Base-by-base conservation (phyloP, 1,284 basidiomycete genomes). In the Rhodotorula sp. region DNA sequence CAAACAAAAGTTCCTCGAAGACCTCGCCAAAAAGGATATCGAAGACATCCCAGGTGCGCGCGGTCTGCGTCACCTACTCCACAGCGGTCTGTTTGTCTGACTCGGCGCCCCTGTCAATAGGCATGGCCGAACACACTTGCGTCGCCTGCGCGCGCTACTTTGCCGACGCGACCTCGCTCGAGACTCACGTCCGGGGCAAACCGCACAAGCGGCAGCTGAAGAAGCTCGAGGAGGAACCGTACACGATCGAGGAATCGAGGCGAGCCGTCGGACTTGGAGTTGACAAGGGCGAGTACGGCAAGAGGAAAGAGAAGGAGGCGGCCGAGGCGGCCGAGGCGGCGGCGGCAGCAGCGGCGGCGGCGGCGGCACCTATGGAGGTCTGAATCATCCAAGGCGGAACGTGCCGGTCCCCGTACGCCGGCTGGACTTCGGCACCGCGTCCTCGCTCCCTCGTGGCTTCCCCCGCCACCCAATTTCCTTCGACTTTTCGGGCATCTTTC, bases 81-180 rank as follows among this genome's bases (percentile, higher is more conserved):
- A 49, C 7, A 6, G n/a, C 8, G 22, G 24, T 22, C 45, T 8
- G 14, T 24, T 10, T 14, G 12, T 2, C 24, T 2, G 0, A 53
- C n/a, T 3, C 6, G 6, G 44, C 42, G 57, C 60, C 51, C 22
- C 22, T 2, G 3, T 22, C 2, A 14, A 15, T 49, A 75, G 74
- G 74, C 8, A 65, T 75, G 64, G 74, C 72, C 4, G 60, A 74
- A 42, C 66, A 68, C 68, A 48, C 53, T 30, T 75, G 74, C 54
- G 51, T 75, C 61, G 46, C 74, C 56, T 75, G 74, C 65, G 64
- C 70, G 8, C 62, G 74, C 30, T 74, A 74, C 66, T 75, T 75
- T 42, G 72, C 72, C 65, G 72, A 71, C 51, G 63, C 60, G 18
- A 46, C 55, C 56, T 53, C 74, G 24, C 72, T 75, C 58, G 62